phyloP scores from a whole-genome alignment of 805 yeast species.

The Wickerhamomyces silvicola region DNA sequence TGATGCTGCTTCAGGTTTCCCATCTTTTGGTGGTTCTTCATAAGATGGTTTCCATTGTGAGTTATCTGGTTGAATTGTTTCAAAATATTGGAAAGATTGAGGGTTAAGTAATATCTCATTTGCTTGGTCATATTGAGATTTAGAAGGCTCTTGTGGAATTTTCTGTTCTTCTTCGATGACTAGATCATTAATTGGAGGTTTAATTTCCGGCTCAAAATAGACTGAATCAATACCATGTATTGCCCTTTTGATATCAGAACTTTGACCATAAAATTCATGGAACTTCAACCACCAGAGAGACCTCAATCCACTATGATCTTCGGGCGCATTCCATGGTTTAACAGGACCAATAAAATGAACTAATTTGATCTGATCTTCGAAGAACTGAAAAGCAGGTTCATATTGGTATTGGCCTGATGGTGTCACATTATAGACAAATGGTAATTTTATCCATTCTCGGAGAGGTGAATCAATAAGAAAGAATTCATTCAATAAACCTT shows the following conservation, averaged over 20 bases:
- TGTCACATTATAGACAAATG: conserved; percentile 83
- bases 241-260: conserved; percentile 8
- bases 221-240: conserved; percentile 21
- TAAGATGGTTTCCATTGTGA: conserved; percentile 38
- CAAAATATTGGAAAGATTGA: conserved; percentile 15
- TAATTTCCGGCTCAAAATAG: conserved; percentile 9
- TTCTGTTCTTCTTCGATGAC: conserved; percentile 1
- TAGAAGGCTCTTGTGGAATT: background rate
- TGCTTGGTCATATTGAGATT: conserved; percentile 1
- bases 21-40: conserved; percentile 35
- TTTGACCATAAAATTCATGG: conserved; percentile 15
- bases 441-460: conserved; percentile 58
- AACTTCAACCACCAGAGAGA: conserved; percentile 20
- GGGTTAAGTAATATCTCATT: conserved; percentile 16
- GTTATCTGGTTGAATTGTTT: conserved; percentile 9
- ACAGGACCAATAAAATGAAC: conserved; percentile 62
- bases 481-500: conserved; percentile 72
- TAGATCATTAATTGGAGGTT: background rate
- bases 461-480: conserved; percentile 28
- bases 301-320: conserved; percentile 12
- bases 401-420: conserved; percentile 62
- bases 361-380: conserved; percentile 35
- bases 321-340: conserved; percentile 46
- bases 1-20: conserved; percentile 21
- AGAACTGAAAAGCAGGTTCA: conserved; percentile 60